These are phyloP conservation scores for Irpex sp. DNA, from an alignment of 1,284 basidiomycete species.

Conservation along the genomic window DNA sequence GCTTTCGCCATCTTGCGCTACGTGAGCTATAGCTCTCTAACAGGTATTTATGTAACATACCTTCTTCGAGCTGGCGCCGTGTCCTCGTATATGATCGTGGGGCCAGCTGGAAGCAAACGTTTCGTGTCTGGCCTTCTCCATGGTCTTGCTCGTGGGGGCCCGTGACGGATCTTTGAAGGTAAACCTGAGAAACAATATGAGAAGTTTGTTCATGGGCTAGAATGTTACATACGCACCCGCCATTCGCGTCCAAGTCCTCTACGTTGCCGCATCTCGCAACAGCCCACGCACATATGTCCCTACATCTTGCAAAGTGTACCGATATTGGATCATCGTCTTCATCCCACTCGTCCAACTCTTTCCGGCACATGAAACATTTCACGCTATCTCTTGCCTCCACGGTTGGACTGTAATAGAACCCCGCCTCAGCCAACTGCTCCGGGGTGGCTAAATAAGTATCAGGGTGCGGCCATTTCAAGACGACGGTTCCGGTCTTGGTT, in stretches of 20 bases:
- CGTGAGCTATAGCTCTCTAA: slow-evolving; percentile 2
- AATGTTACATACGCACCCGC: slow-evolving; percentile 41
- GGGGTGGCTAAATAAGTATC: slow-evolving; percentile 60
- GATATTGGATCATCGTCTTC: slow-evolving; percentile 76
- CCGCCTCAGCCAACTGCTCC: slow-evolving; percentile 70
- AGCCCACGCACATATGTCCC: slow-evolving; percentile 71
- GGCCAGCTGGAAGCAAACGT: slow-evolving; percentile 71
- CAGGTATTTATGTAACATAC: slow-evolving; percentile 33
- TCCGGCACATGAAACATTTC: slow-evolving; percentile 73
- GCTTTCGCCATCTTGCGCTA: slow-evolving; percentile 73
- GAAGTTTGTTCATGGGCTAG: neutral
- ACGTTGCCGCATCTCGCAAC: slow-evolving; percentile 64
- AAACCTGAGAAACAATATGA: neutral
- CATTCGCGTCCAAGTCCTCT: slow-evolving; percentile 50
- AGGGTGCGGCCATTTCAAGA: slow-evolving; percentile 68
- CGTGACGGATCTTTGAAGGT: slow-evolving; percentile 51
- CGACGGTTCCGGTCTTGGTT: slow-evolving; percentile 31
- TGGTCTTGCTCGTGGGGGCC: slow-evolving; percentile 59
- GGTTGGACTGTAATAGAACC: slow-evolving; percentile 75
- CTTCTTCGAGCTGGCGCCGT: slow-evolving; percentile 67
- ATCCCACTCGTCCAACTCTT: slow-evolving; percentile 78
- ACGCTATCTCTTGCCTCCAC: slow-evolving; percentile 63
- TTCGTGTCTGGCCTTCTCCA: slow-evolving; percentile 65
- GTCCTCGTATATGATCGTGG: slow-evolving; percentile 60
- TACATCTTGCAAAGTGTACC: slow-evolving; percentile 68